Evolutionary conservation across 192 early-diverging fungal species (phyloP), one percentile per base, ranked within the genome.

Genomic region (Radiomyces spectabilis): DNA sequence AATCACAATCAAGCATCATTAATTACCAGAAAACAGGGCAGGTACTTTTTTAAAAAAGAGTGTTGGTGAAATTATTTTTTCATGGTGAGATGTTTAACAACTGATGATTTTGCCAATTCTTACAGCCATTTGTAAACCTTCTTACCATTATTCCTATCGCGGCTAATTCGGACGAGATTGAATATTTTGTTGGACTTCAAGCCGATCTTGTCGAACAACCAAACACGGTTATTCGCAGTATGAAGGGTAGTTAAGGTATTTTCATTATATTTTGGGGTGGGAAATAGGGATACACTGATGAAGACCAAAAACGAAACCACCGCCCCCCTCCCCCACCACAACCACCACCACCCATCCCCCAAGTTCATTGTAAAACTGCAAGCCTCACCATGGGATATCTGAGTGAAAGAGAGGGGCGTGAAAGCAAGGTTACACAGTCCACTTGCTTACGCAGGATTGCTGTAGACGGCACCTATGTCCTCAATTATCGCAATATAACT

Each of bases 171-270:
- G 65, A 80, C 3, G 83, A 81, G 12, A 65, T 85, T 27, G 69
- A 73, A 38, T 81, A 71, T 40, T 84, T 77, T 71, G 78, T 86
- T 37, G 85, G 85, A 7, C 74, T 86, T 39, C 82, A 84, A 55
- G 71, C 85, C 7, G 85, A 86, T 51, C 55, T 86, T 21, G 75
- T 86, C 7, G 79, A 82, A 24, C 85, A 85, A 57, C 85, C 85
- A n/a, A 76, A 83, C 26, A 71, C 79, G 5, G 85, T 86, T 50
- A 57, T 86, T 31, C 60, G 76, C 7, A 76, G 72, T 46, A 76
- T 85, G 81, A 68, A 72, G 66, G 50, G 57, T 59, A 44, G 19
- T 31, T 25, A 12, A 37, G 24, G 35, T 33, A 51, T 71, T 76
- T 68, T 25, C 21, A 21, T 55, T 43, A n/a, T 44, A 22, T 48